Conservation (phyloP, 2,329 filamentous ascomycete species). For the Penicillium sp. region DNA sequence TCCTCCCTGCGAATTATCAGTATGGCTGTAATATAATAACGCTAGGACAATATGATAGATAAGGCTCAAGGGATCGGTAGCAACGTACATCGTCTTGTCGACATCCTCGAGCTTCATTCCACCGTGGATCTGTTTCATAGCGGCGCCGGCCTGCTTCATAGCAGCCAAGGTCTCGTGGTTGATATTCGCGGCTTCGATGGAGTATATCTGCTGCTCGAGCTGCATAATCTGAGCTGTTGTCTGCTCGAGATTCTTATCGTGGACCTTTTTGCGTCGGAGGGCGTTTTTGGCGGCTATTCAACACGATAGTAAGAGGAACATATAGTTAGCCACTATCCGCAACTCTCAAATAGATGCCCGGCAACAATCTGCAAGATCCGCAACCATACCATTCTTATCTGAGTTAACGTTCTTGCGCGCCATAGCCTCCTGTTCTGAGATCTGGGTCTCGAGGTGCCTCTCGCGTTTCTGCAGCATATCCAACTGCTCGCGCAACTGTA, state of each 20-base stretch:
- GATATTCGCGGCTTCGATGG: constrained; percentile 97
- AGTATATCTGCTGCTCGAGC: constrained; percentile 91
- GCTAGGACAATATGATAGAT: neutral
- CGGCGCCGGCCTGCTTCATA: constrained; percentile 85
- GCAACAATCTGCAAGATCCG: neutral
- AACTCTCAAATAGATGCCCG: neutral
- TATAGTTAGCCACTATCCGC: neutral
- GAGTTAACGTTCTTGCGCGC: constrained; percentile 83
- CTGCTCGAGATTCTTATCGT: constrained; percentile 88
- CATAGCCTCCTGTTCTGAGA: constrained; percentile 84
- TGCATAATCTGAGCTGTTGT: constrained; percentile 86
- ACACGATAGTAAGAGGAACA: neutral
- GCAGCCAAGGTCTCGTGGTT: constrained; percentile 93
- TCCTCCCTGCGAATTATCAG: constrained; percentile 63
- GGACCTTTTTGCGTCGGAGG: constrained; percentile 87
- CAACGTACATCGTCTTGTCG: constrained; percentile 83
- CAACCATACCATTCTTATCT: constrained; percentile 81
- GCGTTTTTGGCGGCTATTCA: constrained; percentile 83
- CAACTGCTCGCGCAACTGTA: constrained; percentile 79
- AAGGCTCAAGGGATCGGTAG: neutral
- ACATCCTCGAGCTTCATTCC: constrained; percentile 92
- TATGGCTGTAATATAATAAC: neutral
- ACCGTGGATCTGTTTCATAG: constrained; percentile 91
- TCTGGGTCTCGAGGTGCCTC: constrained; percentile 84
- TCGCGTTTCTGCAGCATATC: constrained; percentile 98